Percentiles rank a stretch among this genome's conserved stretches.
Evolutionary conservation across 495 filamentous ascomycete genomes (phyloP).

Genomic region (Evernia prunastri): DNA sequence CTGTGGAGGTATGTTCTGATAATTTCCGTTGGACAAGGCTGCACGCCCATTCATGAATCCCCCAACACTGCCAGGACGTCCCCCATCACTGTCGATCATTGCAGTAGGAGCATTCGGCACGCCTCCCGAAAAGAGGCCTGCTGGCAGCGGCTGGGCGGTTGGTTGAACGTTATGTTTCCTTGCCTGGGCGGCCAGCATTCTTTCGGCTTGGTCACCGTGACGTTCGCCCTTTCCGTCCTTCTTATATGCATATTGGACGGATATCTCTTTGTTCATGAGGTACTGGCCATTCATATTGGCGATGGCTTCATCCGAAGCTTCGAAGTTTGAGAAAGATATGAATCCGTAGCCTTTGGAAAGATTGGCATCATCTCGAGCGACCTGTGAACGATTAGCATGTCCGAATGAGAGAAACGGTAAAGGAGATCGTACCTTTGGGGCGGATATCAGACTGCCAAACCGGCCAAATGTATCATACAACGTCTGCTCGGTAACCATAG

Average conservation of each 20-base stretch:
- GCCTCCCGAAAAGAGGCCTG: slow-evolving; percentile 41
- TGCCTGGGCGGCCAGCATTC: slow-evolving; percentile 85
- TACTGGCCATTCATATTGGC: slow-evolving; percentile 94
- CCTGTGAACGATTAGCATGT: slow-evolving; percentile 38
- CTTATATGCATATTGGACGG: slow-evolving; percentile 98
- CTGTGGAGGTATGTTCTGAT: slow-evolving; percentile 36
- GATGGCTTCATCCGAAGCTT: slow-evolving; percentile 88
- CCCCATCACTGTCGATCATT: slow-evolving; percentile 52
- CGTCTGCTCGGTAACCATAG: slow-evolving; percentile 90
- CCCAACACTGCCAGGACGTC: slow-evolving; percentile 37
- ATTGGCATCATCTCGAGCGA: slow-evolving; percentile 85
- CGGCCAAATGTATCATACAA: slow-evolving; percentile 96
- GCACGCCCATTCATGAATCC: slow-evolving; percentile 35
- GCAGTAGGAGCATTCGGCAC: slow-evolving; percentile 42
- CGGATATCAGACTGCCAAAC: slow-evolving; percentile 75
- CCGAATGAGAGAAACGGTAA: neutral
- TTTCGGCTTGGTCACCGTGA: slow-evolving; percentile 90
- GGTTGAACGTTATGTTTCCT: slow-evolving; percentile 88
- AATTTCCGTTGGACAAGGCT: slow-evolving; percentile 34
- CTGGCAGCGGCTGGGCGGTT: slow-evolving; percentile 52
- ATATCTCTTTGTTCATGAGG: slow-evolving; percentile 91
- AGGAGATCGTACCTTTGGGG: slow-evolving; percentile 59
- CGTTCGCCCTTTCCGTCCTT: slow-evolving; percentile 97
- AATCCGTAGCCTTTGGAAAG: slow-evolving; percentile 96
- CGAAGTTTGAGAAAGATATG: slow-evolving; percentile 88